Evolutionary conservation across 2,329 filamentous ascomycete species (phyloP), one percentile per base, ranked within the genome.

Genomic region (Dothiorella sarmentorum): DNA sequence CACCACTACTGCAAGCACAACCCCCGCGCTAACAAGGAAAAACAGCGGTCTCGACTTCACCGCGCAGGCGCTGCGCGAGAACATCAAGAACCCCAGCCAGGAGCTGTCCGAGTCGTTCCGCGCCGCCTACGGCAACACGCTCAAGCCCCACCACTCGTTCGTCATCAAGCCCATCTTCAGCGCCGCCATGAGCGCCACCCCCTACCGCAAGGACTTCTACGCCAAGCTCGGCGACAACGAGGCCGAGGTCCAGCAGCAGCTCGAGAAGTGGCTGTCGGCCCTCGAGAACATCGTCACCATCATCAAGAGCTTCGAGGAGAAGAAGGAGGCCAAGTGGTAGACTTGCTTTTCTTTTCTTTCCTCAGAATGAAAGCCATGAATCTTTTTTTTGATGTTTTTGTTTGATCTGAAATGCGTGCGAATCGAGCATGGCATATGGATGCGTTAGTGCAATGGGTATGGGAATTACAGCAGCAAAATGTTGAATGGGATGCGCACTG

Each of bases 191-290:
- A 84, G 85, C 66, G 92, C 91, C 17, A 93, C 89, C 65, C 94
- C 94, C 1, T 96, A 97, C 82, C 85, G 93, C 66, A 90, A 90
- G 73, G 90, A 93, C 75, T 97, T 99, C 73, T 97, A 97, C 73
- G 76, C 76, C 64, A 96, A 97, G 83, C 81, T 99, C 42, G 91
- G 89, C 35, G 78, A 80, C 18, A 83, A 90, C 69, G 75, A 82
- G 37, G 69, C 68, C 11, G 84, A 87, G 74, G 87, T 94, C 49
- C 67, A 80, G 52, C 70, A 75, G 58, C 84, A 89, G 69, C 74
- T 97, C 68, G 76, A 80, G 66, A 76, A 78, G 63, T 97, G 93
- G 82, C 80, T 97, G 62, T 78, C 75, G n/a, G 85, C 88, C 7
- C 78, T 97, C 67, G 87, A 94, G 78, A 86, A 87, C 74, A 82